phyloP scores from a whole-genome alignment of 2,329 filamentous ascomycete genomes.

The Ophiocordyceps camponoti-leonardi region DNA sequence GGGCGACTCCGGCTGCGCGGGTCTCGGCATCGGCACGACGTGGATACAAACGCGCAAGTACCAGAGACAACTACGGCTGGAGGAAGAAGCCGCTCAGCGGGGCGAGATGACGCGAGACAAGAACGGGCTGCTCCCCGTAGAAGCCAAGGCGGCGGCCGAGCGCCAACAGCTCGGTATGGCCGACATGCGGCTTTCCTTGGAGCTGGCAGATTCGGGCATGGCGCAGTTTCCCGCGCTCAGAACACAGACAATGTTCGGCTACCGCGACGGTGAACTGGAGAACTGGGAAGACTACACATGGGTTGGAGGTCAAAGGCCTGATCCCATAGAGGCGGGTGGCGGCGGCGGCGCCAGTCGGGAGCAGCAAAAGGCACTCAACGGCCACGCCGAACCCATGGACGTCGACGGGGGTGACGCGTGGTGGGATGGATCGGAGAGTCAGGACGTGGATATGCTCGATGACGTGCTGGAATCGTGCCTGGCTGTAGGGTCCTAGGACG shows the following conservation, averaged over 20 bases:
- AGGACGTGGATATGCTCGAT: constrained; percentile 36
- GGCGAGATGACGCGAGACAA: constrained; percentile 62
- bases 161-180: constrained; percentile 58
- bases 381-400: constrained; percentile 39
- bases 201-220: constrained; percentile 59
- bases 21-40: constrained; percentile 45
- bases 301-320: constrained; percentile 20
- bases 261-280: constrained; percentile 62
- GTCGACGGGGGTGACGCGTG: constrained; percentile 36
- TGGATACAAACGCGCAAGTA: constrained; percentile 72
- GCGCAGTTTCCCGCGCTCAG: constrained; percentile 62
- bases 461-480: constrained; percentile 39
- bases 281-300: constrained; percentile 44
- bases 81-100: constrained; percentile 56
- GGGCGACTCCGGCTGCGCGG: constrained; percentile 41
- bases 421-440: constrained; percentile 42
- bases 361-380: constrained; percentile 24
- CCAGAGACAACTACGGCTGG: constrained; percentile 52
- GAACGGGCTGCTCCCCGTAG: constrained; percentile 62
- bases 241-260: constrained; percentile 51
- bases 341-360: constrained; percentile 1
- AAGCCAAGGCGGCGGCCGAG: constrained; percentile 58
- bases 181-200: constrained; percentile 60
- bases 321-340: constrained; percentile 11
- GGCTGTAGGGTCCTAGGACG: constrained; percentile 22